Conservation (phyloP, 306 rosid species). For the Biancaea sappan region DNA sequence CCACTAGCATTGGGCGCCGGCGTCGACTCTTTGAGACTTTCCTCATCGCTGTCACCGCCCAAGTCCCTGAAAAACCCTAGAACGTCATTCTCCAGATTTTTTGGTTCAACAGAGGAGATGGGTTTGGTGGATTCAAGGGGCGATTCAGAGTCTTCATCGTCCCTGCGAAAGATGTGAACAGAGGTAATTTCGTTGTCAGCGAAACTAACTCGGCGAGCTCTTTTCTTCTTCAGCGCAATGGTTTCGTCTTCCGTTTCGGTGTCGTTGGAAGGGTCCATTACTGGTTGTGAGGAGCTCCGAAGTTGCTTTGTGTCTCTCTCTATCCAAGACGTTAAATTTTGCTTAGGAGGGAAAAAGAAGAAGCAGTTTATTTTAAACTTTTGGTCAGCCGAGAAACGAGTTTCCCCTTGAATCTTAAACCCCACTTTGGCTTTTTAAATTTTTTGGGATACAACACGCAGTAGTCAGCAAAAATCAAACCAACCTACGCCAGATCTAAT, state of each 20-base stretch:
- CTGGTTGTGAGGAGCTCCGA: not conserved
- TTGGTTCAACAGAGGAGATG: slow-evolving; percentile 26
- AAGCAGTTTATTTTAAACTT: too few species aligned
- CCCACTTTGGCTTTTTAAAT: too few species aligned
- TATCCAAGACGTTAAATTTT: not conserved
- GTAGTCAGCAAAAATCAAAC: too few species aligned
- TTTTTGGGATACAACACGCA: too few species aligned
- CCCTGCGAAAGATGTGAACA: slow-evolving; percentile 80
- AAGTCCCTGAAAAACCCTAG: slow-evolving; percentile 64
- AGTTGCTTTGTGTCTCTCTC: not conserved
- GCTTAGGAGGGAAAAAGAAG: not conserved
- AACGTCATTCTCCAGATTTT: slow-evolving; percentile 23
- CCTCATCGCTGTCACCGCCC: slow-evolving; percentile 58
- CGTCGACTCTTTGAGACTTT: slow-evolving; percentile 22
- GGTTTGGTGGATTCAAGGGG: slow-evolving; percentile 45
- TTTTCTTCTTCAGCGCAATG: slow-evolving; percentile 51
- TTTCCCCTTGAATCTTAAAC: too few species aligned
- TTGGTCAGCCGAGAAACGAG: too few species aligned
- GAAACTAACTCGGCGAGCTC: slow-evolving; percentile 91
- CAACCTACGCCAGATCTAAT: too few species aligned
- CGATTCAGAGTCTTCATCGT: slow-evolving; percentile 67
- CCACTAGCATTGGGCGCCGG: slow-evolving; percentile 35
- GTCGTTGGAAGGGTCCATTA: slow-evolving; percentile 60
- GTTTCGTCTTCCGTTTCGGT: slow-evolving; percentile 64
- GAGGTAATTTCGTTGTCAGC: slow-evolving; percentile 94